Conservation (phyloP, 176 grass and related monocot genomes). For the Hyparrhenia diplandra region DNA sequence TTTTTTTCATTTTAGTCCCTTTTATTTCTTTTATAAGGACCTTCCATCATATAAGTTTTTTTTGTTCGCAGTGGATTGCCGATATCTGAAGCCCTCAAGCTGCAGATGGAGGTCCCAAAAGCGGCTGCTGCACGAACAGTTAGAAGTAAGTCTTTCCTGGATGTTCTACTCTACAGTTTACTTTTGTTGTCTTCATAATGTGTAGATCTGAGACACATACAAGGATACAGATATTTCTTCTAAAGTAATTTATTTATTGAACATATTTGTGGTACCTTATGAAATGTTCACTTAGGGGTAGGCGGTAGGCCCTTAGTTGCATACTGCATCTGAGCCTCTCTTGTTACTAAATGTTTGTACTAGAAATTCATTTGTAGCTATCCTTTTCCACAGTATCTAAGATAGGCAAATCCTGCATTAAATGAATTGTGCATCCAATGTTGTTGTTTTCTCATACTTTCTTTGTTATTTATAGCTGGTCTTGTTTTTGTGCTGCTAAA, state of each 20-base stretch:
- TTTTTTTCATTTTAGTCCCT: not conserved
- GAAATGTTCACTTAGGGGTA: not conserved
- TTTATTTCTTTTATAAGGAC: not conserved
- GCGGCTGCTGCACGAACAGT: constrained; percentile 82
- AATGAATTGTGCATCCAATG: not conserved
- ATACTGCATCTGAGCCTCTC: not conserved
- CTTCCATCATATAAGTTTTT: constrained; percentile 17
- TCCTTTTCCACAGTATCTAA: not conserved
- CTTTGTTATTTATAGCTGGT: not conserved
- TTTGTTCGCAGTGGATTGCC: constrained; percentile 61
- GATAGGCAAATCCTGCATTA: not conserved
- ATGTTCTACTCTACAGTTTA: not conserved
- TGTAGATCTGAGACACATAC: not conserved
- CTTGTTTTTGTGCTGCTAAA: not conserved
- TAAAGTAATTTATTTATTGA: not conserved
- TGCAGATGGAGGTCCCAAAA: constrained; percentile 99
- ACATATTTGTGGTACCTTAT: constrained; percentile 3
- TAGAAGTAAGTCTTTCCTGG: constrained; percentile 65
- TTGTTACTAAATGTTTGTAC: not conserved
- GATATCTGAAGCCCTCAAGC: constrained; percentile 87
- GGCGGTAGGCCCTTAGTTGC: not conserved
- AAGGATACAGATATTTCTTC: not conserved
- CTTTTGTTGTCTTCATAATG: not conserved
- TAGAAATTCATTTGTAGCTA: not conserved
- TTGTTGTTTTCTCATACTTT: not conserved